Evolutionary conservation across 306 rosid species (phyloP).

Genomic region (Cucurbita maxima): DNA sequence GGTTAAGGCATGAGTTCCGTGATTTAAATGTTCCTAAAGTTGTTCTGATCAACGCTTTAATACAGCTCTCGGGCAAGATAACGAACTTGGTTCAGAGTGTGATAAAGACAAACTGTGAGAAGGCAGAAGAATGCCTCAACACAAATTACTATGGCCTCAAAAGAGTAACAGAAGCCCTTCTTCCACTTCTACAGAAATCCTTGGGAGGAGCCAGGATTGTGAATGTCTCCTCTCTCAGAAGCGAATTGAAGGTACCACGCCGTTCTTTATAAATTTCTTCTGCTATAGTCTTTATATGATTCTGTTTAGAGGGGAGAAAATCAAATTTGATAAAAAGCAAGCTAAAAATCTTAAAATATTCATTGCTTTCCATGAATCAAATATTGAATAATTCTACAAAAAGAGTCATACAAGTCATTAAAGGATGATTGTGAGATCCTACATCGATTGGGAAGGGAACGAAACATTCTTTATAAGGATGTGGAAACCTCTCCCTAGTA

Average conservation of each 20-base stretch:
- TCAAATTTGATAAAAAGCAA: background rate
- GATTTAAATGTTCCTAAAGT: no score
- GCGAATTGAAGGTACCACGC: slow-evolving; percentile 34
- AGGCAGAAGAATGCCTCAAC: slow-evolving; percentile 34
- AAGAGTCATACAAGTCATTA: no score
- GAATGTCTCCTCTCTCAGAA: slow-evolving; percentile 38
- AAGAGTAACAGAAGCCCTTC: slow-evolving; percentile 38
- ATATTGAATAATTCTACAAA: no score
- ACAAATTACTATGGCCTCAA: slow-evolving; percentile 40
- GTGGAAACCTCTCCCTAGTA: no score
- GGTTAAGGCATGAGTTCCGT: background rate
- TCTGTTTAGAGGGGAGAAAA: background rate
- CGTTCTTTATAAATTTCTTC: background rate
- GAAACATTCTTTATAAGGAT: no score
- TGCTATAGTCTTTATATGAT: background rate
- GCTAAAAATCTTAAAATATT: no score
- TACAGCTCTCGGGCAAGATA: slow-evolving; percentile 34
- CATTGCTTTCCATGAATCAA: no score
- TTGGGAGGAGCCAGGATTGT: slow-evolving; percentile 33
- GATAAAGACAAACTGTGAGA: slow-evolving; percentile 21
- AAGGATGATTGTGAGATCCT: no score
- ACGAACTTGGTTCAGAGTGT: slow-evolving; percentile 16
- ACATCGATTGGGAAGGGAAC: no score
- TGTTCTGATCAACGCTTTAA: background rate
- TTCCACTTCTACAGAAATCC: slow-evolving; percentile 37